A percentile compares a stretch with the other conserved stretches of the same genome.
phyloP scores from a whole-genome alignment of 441 rosid species.

The Pelargonium fulgidum region DNA sequence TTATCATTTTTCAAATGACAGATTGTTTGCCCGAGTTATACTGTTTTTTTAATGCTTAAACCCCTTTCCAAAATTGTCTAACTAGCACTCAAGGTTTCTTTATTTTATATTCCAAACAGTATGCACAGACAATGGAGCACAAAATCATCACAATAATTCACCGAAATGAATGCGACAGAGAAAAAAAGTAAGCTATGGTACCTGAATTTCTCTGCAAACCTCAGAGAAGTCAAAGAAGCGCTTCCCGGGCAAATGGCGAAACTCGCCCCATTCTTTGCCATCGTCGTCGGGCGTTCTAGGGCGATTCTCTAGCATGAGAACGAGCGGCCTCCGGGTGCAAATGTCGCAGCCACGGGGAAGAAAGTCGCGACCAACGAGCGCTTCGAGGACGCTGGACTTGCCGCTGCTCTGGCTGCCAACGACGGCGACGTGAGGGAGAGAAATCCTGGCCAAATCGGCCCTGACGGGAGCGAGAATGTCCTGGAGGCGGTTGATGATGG shows the following conservation, averaged over 20 bases:
- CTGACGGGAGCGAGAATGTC: conserved; percentile 88
- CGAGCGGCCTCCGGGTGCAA: conserved; percentile 76
- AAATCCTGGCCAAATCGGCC: conserved; percentile 49
- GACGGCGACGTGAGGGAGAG: conserved; percentile 75
- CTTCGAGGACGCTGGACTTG: conserved; percentile 71
- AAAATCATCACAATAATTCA: too few species aligned
- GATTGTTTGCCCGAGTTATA: background rate
- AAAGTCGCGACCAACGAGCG: conserved; percentile 73
- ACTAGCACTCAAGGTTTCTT: too few species aligned
- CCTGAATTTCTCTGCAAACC: conserved; percentile 70
- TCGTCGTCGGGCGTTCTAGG: conserved; percentile 43
- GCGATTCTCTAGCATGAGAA: conserved; percentile 62
- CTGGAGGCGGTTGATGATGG: conserved; percentile 51
- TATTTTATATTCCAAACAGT: too few species aligned
- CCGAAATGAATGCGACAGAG: too few species aligned
- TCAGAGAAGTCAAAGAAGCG: conserved; percentile 65
- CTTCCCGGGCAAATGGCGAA: conserved; percentile 62
- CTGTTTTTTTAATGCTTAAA: background rate
- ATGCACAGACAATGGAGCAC: too few species aligned
- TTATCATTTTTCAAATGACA: background rate
- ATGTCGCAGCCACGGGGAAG: conserved; percentile 64
- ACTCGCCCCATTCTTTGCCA: conserved; percentile 76
- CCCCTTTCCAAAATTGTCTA: too few species aligned
- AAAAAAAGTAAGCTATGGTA: background rate
- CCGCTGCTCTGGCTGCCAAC: conserved; percentile 82